Evolutionary conservation across 768 basidiomycete species (phyloP).

Genomic region (Boletus tylopilopsis): DNA sequence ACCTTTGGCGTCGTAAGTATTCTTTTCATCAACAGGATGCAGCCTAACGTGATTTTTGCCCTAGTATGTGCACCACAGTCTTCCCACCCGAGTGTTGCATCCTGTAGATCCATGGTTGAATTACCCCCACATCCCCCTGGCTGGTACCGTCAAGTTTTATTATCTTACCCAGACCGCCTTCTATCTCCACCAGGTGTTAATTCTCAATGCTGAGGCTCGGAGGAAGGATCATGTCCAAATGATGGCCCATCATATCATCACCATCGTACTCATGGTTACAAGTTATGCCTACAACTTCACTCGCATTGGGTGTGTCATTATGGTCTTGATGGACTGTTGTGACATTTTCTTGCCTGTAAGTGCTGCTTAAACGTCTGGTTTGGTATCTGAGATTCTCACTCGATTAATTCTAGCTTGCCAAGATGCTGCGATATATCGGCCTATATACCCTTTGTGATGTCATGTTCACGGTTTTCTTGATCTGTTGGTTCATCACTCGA

Average conservation of each 20-base stretch:
- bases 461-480: slow-evolving; percentile 76
- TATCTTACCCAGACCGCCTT: slow-evolving; percentile 84
- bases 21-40: slow-evolving; percentile 9
- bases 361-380: slow-evolving; percentile 9
- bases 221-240: slow-evolving; percentile 94
- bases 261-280: slow-evolving; percentile 66
- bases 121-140: slow-evolving; percentile 80
- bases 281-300: slow-evolving; percentile 86
- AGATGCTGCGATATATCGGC: slow-evolving; percentile 88
- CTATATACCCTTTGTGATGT: slow-evolving; percentile 63
- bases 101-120: slow-evolving; percentile 67
- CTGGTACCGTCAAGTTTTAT: slow-evolving; percentile 85
- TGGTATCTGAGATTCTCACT: slow-evolving; percentile 2
- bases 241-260: slow-evolving; percentile 94
- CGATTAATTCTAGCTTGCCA: slow-evolving; percentile 62
- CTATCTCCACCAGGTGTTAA: slow-evolving; percentile 88
- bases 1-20: slow-evolving; percentile 76
- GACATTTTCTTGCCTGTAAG: slow-evolving; percentile 91
- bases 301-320: slow-evolving; percentile 83
- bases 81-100: slow-evolving; percentile 63
- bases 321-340: slow-evolving; percentile 91
- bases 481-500: slow-evolving; percentile 89
- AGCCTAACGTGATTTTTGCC: slow-evolving; percentile 10
- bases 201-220: slow-evolving; percentile 88
- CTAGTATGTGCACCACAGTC: slow-evolving; percentile 76